These are phyloP conservation scores for Scedosporium aurantiacum DNA, from an alignment of 2,329 filamentous ascomycete species.

Conservation along the genomic window DNA sequence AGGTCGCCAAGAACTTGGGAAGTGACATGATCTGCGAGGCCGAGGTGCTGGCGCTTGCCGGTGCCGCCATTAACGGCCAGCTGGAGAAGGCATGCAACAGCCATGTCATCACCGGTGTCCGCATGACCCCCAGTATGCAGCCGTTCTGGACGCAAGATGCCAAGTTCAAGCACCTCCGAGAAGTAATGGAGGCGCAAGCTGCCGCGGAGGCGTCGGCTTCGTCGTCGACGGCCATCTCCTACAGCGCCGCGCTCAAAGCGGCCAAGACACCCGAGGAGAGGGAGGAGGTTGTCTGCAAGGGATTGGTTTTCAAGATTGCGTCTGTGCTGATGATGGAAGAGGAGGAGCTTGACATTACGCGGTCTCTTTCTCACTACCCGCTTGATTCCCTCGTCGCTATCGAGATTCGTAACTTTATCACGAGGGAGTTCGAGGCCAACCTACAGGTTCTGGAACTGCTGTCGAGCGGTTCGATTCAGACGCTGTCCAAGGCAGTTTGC, in stretches of 20 bases:
- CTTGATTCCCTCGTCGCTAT: constrained; percentile 39
- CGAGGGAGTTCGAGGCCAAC: constrained; percentile 36
- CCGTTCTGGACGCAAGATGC: constrained; percentile 45
- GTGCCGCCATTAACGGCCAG: constrained; percentile 36
- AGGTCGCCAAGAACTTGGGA: constrained; percentile 37
- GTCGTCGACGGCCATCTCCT: constrained; percentile 23
- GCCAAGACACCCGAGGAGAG: constrained; percentile 33
- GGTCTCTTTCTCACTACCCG: constrained; percentile 17
- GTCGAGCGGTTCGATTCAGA: constrained; percentile 37
- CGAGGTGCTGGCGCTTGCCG: constrained; percentile 43
- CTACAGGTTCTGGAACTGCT: constrained; percentile 42
- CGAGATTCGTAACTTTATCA: constrained; percentile 39
- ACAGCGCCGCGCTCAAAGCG: constrained; percentile 30
- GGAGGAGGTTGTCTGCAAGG: constrained; percentile 30
- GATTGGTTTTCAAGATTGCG: constrained; percentile 35
- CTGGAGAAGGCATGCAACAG: constrained; percentile 29
- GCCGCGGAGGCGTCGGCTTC: constrained; percentile 20
- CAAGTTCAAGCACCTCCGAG: constrained; percentile 39
- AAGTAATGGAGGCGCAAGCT: constrained; percentile 26
- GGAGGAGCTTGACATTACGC: constrained; percentile 36
- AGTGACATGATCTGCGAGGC: constrained; percentile 38
- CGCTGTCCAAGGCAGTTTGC: constrained; percentile 34
- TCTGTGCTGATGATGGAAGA: constrained; percentile 36
- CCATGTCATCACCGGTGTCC: constrained; percentile 44
- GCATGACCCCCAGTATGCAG: constrained; percentile 31